phyloP scores from a whole-genome alignment of 2,329 filamentous ascomycete species.

The Monilinia aucupariae region DNA sequence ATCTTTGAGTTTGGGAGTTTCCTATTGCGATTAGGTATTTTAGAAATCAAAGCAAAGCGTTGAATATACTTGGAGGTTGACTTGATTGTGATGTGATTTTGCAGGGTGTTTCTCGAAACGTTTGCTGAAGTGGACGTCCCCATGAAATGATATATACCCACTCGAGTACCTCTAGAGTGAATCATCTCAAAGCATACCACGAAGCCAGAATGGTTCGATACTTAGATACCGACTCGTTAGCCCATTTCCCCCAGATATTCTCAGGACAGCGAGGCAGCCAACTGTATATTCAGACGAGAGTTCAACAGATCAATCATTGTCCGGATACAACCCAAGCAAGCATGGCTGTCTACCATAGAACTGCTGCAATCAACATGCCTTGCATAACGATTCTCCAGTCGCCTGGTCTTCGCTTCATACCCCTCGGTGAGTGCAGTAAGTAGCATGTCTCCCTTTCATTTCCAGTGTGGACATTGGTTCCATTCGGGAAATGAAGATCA shows the following conservation, averaged over 20 bases:
- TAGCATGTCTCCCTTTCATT: background rate
- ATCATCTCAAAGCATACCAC: background rate
- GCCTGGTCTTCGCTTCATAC: background rate
- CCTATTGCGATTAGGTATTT: constrained; percentile 3
- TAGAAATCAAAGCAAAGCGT: constrained; percentile 2
- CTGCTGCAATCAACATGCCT: background rate
- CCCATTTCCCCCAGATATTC: background rate
- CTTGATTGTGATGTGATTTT: background rate
- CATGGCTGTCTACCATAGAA: background rate
- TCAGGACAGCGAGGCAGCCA: background rate
- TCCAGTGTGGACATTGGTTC: background rate
- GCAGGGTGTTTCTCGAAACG: background rate
- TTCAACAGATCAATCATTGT: background rate
- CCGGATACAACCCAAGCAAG: background rate
- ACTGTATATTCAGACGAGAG: background rate
- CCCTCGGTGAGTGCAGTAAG: background rate
- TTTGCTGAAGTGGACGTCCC: background rate
- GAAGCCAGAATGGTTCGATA: background rate
- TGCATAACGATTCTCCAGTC: background rate
- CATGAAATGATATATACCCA: background rate
- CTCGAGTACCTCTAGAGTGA: background rate
- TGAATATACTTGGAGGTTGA: background rate
- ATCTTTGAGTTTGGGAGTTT: background rate
- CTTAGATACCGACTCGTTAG: background rate
- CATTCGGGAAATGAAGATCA: too few relatives aligned